Base-by-base conservation (phyloP, 2,329 filamentous ascomycete species). In the Penicillium sp. region DNA sequence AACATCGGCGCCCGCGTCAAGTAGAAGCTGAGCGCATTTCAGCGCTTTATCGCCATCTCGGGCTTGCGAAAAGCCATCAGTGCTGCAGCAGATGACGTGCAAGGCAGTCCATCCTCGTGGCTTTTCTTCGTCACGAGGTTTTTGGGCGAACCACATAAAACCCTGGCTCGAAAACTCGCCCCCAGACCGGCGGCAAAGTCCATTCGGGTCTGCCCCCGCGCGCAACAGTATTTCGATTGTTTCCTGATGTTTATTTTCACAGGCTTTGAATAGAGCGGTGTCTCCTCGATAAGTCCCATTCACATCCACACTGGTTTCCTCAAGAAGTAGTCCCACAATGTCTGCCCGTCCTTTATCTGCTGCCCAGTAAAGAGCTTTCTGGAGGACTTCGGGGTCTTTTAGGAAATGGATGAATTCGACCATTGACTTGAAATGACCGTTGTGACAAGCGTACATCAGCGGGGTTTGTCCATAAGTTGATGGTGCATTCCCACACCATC, bases 1-100 rank as follows among this genome's bases (percentile, higher is more conserved):
- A 25, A 54, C 13, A 45, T 56, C 39, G 1, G 51, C 45, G 6
- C 54, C 54, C 14, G 54, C 54, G 30, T 51, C 14, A 5, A 56
- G 35, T 11, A 56, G 27, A 25, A 45, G 9, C 4, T 28, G 28
- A 27, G 47, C 27, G 36, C 50, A 50, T 24, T 46, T 27, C 25
- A 27, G 25, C 25, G 25, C 25, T 27, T 9, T 6, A 27, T 4
- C 25, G 9, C 7, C 25, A 9, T 27, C 25, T 27, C 25, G 25
- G 25, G 25, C 25, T 27, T 9, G 25, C 25, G 25, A 27, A 27
- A 27, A 27, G 25, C 39, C 27, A 18, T 6, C 1, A 14, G n/a
- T n/a, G 4, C 31, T 5, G 36, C 14, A 8, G 35, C 41, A 33
- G 7, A 54, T 39, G 31, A 25, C 48, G 39, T 54, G 52, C n/a